Evolutionary conservation across 2,329 filamentous ascomycete species (phyloP), one percentile per base, ranked within the genome.

Genomic region (Fusarium nygamai): DNA sequence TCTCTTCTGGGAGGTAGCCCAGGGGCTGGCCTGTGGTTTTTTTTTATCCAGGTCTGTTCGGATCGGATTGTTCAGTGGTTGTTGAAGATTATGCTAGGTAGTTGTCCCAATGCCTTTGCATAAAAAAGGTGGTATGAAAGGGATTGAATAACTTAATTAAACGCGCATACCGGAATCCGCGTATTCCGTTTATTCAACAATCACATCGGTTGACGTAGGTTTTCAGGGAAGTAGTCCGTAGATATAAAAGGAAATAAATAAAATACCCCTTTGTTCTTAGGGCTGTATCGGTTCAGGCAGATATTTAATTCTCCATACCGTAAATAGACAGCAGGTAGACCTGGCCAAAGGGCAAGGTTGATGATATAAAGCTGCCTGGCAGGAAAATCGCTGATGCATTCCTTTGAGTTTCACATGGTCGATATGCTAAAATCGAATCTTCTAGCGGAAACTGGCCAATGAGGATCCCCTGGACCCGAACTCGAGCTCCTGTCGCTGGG

Each of bases 391-490:
- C 44, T 27, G 50, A 50, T 33, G 27, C 29, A 63, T 50, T 48
- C 33, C 16, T 41, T 19, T 33, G 46, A 51, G 66, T 70, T 71
- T 66, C 67, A 46, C n/a, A 60, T 34, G 59, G 67, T 33, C 29
- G 31, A 56, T 56, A 56, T 56, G 46, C 46, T 27, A 16, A n/a
- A 71, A 61, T 74, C 46, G 51, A 71, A 64, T 51, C 48, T 61
- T 72, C 69, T 69, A 61, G 72, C 53, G 51, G 33, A 57, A 36
- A 67, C 56, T 53, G 59, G 29, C 72, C 69, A 75, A 73, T 70
- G 31, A 53, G 53, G 50, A n/a, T n/a, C n/a, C 22, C 46, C 51
- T 56, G 33, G 46, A 43, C 27, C 72, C 72, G 69, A 71, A 61
- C 53, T 46, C 58, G 53, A 75, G 62, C 43, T n/a, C 68, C n/a